Evolutionary conservation across 495 filamentous ascomycete species (phyloP).

Genomic region (Hyaloscypha hepaticicola): DNA sequence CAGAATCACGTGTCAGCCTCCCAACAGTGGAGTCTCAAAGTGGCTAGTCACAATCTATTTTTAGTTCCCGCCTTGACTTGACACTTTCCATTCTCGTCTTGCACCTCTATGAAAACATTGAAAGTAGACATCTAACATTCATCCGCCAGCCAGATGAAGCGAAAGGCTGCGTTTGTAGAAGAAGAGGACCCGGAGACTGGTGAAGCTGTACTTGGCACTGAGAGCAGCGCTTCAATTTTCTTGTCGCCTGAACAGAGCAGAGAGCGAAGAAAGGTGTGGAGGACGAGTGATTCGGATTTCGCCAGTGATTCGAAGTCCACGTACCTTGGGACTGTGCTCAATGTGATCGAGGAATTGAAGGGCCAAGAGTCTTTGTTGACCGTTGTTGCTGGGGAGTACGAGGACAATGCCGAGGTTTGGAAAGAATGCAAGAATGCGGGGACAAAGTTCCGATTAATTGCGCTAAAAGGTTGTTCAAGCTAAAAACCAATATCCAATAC

Average conservation of each 20-base stretch:
- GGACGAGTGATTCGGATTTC: slow-evolving; percentile 8
- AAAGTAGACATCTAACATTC: not conserved
- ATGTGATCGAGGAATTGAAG: slow-evolving; percentile 3
- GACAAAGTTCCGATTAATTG: slow-evolving; percentile 2
- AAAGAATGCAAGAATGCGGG: slow-evolving; percentile 7
- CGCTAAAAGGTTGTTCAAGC: not conserved
- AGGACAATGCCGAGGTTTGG: slow-evolving; percentile 3
- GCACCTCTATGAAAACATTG: too few species aligned
- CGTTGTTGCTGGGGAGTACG: not conserved
- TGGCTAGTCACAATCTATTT: too few species aligned
- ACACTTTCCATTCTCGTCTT: too few species aligned
- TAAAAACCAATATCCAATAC: not conserved
- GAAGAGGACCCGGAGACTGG: slow-evolving; percentile 3
- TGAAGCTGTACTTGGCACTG: not conserved
- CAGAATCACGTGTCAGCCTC: too few species aligned
- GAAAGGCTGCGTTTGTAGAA: slow-evolving; percentile 4
- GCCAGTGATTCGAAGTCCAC: not conserved
- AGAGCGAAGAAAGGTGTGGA: slow-evolving; percentile 1
- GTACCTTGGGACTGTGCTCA: not conserved
- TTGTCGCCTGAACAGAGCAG: slow-evolving; percentile 2
- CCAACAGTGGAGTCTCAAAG: too few species aligned
- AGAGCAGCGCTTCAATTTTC: slow-evolving; percentile 7
- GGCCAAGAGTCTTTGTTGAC: not conserved
- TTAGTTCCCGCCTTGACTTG: too few species aligned
- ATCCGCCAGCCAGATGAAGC: slow-evolving; percentile 1